phyloP scores from a whole-genome alignment of 2,329 filamentous ascomycete genomes.

The Ophiostoma quercus region DNA sequence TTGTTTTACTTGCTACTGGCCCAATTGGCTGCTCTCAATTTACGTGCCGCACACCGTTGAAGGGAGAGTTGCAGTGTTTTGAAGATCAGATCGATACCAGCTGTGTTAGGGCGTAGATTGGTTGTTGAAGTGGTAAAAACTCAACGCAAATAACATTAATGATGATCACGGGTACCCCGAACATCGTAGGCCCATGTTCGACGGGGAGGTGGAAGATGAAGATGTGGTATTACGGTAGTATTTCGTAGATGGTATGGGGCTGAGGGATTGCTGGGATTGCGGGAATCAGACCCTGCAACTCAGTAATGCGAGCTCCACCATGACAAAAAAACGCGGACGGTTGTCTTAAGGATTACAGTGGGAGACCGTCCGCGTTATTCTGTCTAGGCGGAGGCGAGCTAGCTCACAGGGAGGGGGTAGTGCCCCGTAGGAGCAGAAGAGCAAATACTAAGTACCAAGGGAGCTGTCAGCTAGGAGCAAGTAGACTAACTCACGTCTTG shows the following conservation, averaged over 20 bases:
- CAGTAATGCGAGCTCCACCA: too few relatives aligned
- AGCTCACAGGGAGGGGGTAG: background rate
- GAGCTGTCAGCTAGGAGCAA: background rate
- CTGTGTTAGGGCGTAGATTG: background rate
- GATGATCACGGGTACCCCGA: background rate
- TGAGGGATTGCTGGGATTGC: background rate
- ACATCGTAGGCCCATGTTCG: background rate
- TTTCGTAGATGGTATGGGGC: background rate
- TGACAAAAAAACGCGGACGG: too few relatives aligned
- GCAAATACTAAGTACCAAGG: background rate
- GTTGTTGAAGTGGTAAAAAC: background rate
- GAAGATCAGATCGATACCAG: constrained; percentile 1
- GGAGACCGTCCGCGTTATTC: too few relatives aligned
- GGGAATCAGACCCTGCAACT: background rate
- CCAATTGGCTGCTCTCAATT: background rate
- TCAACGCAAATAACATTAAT: background rate
- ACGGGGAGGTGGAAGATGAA: background rate
- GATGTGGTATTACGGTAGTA: background rate
- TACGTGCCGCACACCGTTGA: background rate
- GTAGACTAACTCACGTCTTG: background rate
- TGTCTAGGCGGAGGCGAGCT: too few relatives aligned
- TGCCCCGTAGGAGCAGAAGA: too few relatives aligned
- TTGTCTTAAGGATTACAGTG: too few relatives aligned
- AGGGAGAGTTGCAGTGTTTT: background rate
- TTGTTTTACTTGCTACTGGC: background rate